Conservation (phyloP, 2,329 filamentous ascomycete genomes). For the Diplocarpon rosae region DNA sequence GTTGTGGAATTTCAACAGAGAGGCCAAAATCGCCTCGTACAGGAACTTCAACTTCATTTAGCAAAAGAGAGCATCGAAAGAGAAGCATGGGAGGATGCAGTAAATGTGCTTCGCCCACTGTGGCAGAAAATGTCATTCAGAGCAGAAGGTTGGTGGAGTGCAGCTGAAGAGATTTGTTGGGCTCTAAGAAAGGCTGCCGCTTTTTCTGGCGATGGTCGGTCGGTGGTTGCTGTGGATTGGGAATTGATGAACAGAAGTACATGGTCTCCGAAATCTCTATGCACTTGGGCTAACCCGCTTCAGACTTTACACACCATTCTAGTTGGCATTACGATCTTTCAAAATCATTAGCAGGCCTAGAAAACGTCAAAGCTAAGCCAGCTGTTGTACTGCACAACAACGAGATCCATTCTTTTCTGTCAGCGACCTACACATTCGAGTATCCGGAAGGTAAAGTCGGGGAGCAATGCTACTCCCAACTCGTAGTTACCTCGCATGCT, state of each 20-base stretch:
- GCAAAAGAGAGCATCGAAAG: conserved; percentile 42
- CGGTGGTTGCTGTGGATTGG: conserved; percentile 53
- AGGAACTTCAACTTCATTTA: conserved; percentile 44
- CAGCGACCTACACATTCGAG: conserved; percentile 46
- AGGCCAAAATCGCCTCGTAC: conserved; percentile 40
- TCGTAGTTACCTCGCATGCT: conserved; percentile 46
- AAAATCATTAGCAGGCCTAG: conserved; percentile 42
- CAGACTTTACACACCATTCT: conserved; percentile 42
- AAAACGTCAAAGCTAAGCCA: conserved; percentile 33
- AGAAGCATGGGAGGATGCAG: conserved; percentile 41
- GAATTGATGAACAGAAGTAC: conserved; percentile 49
- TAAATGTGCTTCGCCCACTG: conserved; percentile 43
- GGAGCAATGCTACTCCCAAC: conserved; percentile 45
- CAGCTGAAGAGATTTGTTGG: conserved; percentile 51
- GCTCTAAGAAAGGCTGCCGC: conserved; percentile 46
- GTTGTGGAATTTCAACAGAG: conserved; percentile 43
- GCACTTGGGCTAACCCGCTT: conserved; percentile 14
- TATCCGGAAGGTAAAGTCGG: conserved; percentile 49
- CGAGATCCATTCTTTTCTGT: conserved; percentile 41
- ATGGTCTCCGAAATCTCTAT: background rate
- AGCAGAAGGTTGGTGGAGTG: conserved; percentile 47
- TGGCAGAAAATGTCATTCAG: conserved; percentile 48
- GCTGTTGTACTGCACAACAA: conserved; percentile 40
- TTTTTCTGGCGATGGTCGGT: conserved; percentile 39
- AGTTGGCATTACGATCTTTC: conserved; percentile 52